A percentile compares a stretch with the other conserved stretches of the same genome.
phyloP scores from a whole-genome alignment of 495 filamentous ascomycete species.

The Podospora comata region DNA sequence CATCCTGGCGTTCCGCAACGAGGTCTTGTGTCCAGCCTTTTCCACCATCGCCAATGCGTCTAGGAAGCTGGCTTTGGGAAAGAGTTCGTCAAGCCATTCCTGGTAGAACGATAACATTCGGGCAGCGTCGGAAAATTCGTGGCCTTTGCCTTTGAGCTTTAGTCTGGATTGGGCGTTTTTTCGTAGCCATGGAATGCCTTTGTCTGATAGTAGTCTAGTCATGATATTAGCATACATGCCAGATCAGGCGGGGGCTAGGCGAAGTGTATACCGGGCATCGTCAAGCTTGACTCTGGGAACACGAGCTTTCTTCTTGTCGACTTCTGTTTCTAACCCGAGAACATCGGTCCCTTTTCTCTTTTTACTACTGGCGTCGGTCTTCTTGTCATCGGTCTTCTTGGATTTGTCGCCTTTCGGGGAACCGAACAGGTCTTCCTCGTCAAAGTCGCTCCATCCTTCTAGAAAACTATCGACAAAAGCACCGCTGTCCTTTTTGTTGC shows the following conservation, averaged over 20 bases:
- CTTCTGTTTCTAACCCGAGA: constrained; percentile 81
- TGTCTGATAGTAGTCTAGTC: constrained; percentile 66
- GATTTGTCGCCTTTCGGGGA: constrained; percentile 19
- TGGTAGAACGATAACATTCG: constrained; percentile 88
- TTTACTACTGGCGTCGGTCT: constrained; percentile 26
- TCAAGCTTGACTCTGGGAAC: constrained; percentile 81
- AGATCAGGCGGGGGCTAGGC: background rate
- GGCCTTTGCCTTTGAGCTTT: constrained; percentile 86
- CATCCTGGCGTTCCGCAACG: constrained; percentile 61
- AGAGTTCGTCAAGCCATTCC: constrained; percentile 94
- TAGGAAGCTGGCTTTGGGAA: constrained; percentile 87
- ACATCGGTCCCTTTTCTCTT: constrained; percentile 38
- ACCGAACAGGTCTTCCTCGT: constrained; percentile 34
- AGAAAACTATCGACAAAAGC: constrained; percentile 8
- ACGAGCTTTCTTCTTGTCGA: constrained; percentile 69
- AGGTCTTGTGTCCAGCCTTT: constrained; percentile 83
- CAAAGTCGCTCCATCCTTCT: constrained; percentile 22
- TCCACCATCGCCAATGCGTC: constrained; percentile 91
- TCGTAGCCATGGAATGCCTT: constrained; percentile 80
- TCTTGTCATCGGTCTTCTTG: constrained; percentile 9
- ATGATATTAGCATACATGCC: constrained; percentile 7
- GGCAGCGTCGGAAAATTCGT: constrained; percentile 88
- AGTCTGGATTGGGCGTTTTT: constrained; percentile 62
- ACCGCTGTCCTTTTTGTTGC: background rate
- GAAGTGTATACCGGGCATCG: constrained; percentile 58